A percentile compares a stretch with the other conserved stretches of the same genome.
phyloP scores from a whole-genome alignment of 345 rosid genomes.

The Gossypium australe region DNA sequence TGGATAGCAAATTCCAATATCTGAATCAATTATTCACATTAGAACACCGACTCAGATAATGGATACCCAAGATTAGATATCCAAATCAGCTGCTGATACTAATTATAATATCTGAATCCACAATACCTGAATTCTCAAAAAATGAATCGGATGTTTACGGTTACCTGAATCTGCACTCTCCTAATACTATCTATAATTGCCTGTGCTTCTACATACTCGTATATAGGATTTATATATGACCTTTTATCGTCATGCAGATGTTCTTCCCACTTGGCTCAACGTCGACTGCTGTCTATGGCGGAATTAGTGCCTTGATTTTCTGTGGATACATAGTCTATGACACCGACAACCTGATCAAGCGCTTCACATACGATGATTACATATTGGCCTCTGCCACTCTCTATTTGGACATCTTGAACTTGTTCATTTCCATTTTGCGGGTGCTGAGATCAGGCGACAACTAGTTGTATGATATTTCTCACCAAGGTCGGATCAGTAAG shows the following conservation, averaged over 20 bases:
- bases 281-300: constrained; percentile 70
- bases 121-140: neutral
- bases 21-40: neutral
- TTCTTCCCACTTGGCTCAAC: constrained; percentile 87
- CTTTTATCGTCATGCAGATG: constrained; percentile 37
- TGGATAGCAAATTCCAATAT: neutral
- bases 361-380: constrained; percentile 88
- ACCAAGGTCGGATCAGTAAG: neutral
- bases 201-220: neutral
- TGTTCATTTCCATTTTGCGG: constrained; percentile 83
- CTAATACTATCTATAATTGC: neutral
- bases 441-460: constrained; percentile 56
- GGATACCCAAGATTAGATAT: neutral
- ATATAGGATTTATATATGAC: too few relatives aligned
- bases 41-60: neutral
- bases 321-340: constrained; percentile 87
- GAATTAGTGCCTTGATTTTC: constrained; percentile 76
- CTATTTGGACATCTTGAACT: constrained; percentile 85
- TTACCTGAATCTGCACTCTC: neutral
- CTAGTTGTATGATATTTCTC: constrained; percentile 22
- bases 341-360: constrained; percentile 87
- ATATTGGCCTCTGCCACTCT: constrained; percentile 85
- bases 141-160: neutral
- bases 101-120: neutral
- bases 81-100: neutral